Percentiles rank a stretch among this genome's conserved stretches.
Conservation (phyloP, 345 rosid genomes). For the rapeseed (Brassica napus) region DNA sequence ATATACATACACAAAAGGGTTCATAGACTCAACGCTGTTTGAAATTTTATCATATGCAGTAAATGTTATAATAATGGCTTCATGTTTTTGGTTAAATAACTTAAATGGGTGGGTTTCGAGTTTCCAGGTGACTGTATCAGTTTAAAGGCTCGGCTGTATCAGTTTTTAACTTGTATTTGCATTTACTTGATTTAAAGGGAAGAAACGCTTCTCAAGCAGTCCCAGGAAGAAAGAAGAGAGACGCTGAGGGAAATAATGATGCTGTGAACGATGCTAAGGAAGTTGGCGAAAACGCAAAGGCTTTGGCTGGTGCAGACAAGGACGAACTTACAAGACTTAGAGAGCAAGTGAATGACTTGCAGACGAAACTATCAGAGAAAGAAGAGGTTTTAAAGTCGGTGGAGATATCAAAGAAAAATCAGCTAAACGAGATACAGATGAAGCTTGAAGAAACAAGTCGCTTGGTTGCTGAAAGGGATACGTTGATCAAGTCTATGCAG, state of each 20-base stretch:
- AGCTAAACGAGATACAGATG: constrained; percentile 48
- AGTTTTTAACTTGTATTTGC: constrained; percentile 15
- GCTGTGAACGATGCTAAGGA: constrained; percentile 41
- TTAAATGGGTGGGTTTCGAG: background rate
- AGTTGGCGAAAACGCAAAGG: constrained; percentile 56
- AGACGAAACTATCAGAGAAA: constrained; percentile 65
- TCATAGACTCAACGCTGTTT: background rate
- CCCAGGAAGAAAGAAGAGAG: constrained; percentile 67
- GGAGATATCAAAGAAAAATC: constrained; percentile 51
- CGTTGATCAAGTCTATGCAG: constrained; percentile 65
- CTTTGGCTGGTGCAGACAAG: constrained; percentile 49
- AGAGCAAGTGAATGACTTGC: constrained; percentile 77
- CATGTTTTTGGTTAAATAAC: constrained; percentile 17
- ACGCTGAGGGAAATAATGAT: constrained; percentile 52
- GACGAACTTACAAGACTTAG: constrained; percentile 65
- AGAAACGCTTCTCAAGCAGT: constrained; percentile 62
- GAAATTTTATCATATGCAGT: background rate
- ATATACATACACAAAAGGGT: background rate
- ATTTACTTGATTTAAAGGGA: constrained; percentile 59
- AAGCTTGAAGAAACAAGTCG: constrained; percentile 63
- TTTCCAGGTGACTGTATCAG: constrained; percentile 2
- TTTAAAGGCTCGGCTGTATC: background rate
- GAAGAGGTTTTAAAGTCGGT: constrained; percentile 80
- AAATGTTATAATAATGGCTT: constrained; percentile 4
- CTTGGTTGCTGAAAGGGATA: constrained; percentile 64